Conservation (phyloP, 2,329 filamentous ascomycete species). For the Sporothrix schenckii region DNA sequence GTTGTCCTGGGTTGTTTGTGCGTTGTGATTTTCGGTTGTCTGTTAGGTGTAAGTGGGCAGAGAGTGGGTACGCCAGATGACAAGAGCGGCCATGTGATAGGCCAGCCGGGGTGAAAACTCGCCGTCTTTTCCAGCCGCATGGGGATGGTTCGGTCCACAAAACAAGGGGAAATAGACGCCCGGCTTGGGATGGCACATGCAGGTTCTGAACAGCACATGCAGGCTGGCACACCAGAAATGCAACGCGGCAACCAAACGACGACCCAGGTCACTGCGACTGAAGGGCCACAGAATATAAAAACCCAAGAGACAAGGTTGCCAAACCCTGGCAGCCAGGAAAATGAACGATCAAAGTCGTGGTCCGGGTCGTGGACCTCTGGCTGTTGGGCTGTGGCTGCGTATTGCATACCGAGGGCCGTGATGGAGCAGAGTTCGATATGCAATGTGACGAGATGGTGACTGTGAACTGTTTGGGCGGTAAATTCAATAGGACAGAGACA, state of each 20-base stretch:
- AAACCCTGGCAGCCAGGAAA: neutral
- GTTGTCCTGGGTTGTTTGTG: too few species aligned
- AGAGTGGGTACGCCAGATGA: neutral
- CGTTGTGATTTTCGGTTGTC: too few species aligned
- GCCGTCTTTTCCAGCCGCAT: slow-evolving; percentile 23
- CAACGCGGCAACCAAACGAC: neutral
- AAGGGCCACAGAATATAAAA: neutral
- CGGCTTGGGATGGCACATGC: slow-evolving; percentile 31
- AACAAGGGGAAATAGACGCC: slow-evolving; percentile 32
- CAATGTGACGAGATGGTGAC: slow-evolving; percentile 22
- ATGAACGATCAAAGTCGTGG: neutral
- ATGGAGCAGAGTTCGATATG: slow-evolving; percentile 1
- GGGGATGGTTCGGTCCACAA: slow-evolving; percentile 26
- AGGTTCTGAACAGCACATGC: slow-evolving; percentile 18
- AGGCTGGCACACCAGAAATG: slow-evolving; percentile 21
- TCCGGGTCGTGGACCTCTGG: neutral
- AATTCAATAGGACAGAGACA: neutral
- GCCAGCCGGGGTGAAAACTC: slow-evolving; percentile 23
- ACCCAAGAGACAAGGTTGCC: neutral
- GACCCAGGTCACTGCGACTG: neutral
- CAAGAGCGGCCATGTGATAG: neutral
- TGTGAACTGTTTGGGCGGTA: neutral
- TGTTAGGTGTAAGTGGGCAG: slow-evolving; percentile 12
- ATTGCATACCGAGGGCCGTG: slow-evolving; percentile 5
- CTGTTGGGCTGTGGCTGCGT: neutral